Evolutionary conservation across 495 filamentous ascomycete genomes (phyloP).

Genomic region (Entonaema liquescens): DNA sequence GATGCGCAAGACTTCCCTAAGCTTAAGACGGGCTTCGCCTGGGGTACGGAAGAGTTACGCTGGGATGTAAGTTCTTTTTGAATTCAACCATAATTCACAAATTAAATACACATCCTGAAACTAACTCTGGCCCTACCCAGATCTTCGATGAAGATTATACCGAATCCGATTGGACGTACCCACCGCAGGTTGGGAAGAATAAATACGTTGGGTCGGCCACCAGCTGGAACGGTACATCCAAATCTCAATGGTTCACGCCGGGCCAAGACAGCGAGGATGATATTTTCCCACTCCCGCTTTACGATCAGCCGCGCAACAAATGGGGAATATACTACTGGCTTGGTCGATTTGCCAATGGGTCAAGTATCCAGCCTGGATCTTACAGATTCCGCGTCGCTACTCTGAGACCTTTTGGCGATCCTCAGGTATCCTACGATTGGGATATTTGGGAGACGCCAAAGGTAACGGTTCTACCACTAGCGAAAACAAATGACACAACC

Average conservation of each 20-base stretch:
- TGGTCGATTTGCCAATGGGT: not conserved
- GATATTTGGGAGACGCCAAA: not conserved
- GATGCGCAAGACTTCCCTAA: slow-evolving; percentile 32
- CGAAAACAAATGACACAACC: not conserved
- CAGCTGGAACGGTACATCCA: not conserved
- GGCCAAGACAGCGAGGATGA: not conserved
- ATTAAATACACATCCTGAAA: not conserved
- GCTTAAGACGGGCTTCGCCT: slow-evolving; percentile 33
- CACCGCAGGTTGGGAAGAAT: slow-evolving; percentile 43
- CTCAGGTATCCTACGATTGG: not conserved
- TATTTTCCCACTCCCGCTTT: not conserved
- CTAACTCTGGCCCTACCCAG: not conserved
- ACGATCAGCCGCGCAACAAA: not conserved
- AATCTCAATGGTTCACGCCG: not conserved
- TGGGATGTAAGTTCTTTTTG: slow-evolving; percentile 34
- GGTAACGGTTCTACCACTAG: not conserved
- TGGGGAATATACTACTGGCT: not conserved
- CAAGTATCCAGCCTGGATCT: not conserved
- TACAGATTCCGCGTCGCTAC: not conserved
- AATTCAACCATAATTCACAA: not conserved
- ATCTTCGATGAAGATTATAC: slow-evolving; percentile 38
- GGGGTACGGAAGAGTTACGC: slow-evolving; percentile 45
- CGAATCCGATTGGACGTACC: slow-evolving; percentile 43
- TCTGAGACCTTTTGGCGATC: not conserved
- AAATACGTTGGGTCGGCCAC: slow-evolving; percentile 16